phyloP scores from a whole-genome alignment of 257 asterid genomes.

The Penstemon eatonii region DNA sequence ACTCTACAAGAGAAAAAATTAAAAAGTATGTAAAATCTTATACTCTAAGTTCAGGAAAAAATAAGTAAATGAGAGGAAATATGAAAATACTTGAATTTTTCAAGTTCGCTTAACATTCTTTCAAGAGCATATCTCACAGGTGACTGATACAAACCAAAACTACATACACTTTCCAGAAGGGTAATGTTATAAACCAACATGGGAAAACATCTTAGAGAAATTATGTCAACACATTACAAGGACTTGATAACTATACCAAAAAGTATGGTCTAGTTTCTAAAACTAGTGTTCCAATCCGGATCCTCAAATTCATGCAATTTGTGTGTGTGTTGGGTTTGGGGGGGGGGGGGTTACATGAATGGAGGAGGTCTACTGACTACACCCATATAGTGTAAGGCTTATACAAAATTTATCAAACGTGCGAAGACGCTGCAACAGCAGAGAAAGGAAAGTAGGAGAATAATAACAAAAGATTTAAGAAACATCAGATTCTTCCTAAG shows the following conservation, averaged over 20 bases:
- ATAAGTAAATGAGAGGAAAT: slow-evolving; percentile 4
- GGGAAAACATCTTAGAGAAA: too few relatives aligned
- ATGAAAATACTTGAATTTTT: slow-evolving; percentile 2
- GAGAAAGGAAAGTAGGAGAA: background rate
- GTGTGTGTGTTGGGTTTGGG: background rate
- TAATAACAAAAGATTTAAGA: background rate
- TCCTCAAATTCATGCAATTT: too few relatives aligned
- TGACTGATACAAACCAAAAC: too few relatives aligned
- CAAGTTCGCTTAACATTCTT: slow-evolving; percentile 9
- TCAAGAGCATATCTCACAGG: background rate
- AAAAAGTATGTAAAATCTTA: slow-evolving; percentile 8
- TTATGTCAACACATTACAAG: too few relatives aligned
- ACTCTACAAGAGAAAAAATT: slow-evolving; percentile 10
- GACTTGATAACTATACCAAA: too few relatives aligned
- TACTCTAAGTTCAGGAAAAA: background rate
- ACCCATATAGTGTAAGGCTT: background rate
- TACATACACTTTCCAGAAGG: too few relatives aligned
- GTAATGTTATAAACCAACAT: too few relatives aligned
- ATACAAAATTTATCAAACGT: background rate
- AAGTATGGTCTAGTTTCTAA: too few relatives aligned
- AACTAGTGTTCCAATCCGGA: too few relatives aligned
- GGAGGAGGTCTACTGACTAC: background rate
- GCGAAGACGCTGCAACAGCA: background rate
- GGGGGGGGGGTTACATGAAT: background rate
- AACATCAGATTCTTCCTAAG: background rate